phyloP scores from a whole-genome alignment of 768 basidiomycete species.

The Trametes punicea region DNA sequence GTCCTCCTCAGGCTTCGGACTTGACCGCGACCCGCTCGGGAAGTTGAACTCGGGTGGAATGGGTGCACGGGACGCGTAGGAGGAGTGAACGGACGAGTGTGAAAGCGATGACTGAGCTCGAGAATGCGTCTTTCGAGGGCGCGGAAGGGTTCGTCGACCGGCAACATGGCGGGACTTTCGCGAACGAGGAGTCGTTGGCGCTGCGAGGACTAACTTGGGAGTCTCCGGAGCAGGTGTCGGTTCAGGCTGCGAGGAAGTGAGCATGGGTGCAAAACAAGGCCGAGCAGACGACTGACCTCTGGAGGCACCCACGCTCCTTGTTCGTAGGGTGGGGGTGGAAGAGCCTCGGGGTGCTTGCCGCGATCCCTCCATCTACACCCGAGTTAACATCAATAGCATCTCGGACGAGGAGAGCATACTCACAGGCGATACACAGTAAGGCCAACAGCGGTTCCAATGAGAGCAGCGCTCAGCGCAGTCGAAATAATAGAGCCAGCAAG shows the following conservation, averaged over 20 bases:
- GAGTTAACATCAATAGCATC: neutral
- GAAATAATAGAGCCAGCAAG: slow-evolving; percentile 81
- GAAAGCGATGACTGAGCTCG: slow-evolving; percentile 21
- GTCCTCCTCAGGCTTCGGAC: slow-evolving; percentile 30
- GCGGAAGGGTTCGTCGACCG: slow-evolving; percentile 35
- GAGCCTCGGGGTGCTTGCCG: slow-evolving; percentile 49
- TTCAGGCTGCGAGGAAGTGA: neutral
- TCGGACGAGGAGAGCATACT: slow-evolving; percentile 32
- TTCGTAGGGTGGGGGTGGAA: slow-evolving; percentile 61
- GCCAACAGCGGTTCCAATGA: slow-evolving; percentile 84
- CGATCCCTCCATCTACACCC: slow-evolving; percentile 69
- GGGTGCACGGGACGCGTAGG: slow-evolving; percentile 23
- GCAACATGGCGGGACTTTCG: slow-evolving; percentile 36
- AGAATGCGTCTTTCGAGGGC: slow-evolving; percentile 37
- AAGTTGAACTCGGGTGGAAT: slow-evolving; percentile 45
- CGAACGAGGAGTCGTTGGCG: slow-evolving; percentile 35
- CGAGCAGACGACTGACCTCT: slow-evolving; percentile 26
- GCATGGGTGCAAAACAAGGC: neutral
- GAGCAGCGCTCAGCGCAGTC: slow-evolving; percentile 79
- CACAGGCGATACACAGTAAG: slow-evolving; percentile 84
- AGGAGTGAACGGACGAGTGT: slow-evolving; percentile 23
- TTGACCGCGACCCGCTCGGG: slow-evolving; percentile 13
- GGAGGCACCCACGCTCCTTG: slow-evolving; percentile 53
- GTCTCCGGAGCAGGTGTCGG: slow-evolving; percentile 9
- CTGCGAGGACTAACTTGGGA: slow-evolving; percentile 30